Percentiles rank a stretch among this genome's conserved stretches.
Evolutionary conservation across 2,329 filamentous ascomycete genomes (phyloP).

Genomic region (Colletotrichum endophyticum): DNA sequence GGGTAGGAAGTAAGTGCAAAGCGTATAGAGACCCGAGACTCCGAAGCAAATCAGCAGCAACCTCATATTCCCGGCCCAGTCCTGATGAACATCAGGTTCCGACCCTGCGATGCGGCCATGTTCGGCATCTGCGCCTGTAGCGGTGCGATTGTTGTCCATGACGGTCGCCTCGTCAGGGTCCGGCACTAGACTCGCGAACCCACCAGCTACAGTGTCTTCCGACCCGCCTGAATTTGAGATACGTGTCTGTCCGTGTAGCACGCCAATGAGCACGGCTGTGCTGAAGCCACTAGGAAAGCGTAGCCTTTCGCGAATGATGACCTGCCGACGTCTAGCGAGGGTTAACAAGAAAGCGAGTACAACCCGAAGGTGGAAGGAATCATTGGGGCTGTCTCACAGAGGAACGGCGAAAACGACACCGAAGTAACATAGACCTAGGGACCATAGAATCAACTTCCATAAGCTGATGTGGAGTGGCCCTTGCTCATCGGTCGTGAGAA

Average conservation of each 20-base stretch:
- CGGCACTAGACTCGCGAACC: conserved; percentile 48
- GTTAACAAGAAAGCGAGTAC: neutral
- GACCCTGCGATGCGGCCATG: neutral
- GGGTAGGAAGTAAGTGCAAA: conserved; percentile 90
- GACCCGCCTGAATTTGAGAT: conserved; percentile 10
- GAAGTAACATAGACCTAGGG: conserved; percentile 92
- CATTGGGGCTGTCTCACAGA: conserved; percentile 50
- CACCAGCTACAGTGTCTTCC: conserved; percentile 39
- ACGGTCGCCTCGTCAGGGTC: neutral
- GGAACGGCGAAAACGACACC: conserved; percentile 97
- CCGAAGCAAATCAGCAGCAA: conserved; percentile 62
- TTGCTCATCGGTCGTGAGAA: conserved; percentile 78
- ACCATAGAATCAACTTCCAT: conserved; percentile 86
- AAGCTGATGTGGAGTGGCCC: conserved; percentile 76
- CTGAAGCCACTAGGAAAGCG: conserved; percentile 96
- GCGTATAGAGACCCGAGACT: conserved; percentile 70
- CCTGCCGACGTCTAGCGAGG: conserved; percentile 70
- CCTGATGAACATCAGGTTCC: conserved; percentile 19
- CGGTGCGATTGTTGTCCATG: neutral
- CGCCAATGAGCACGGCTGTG: conserved; percentile 89
- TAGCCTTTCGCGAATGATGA: conserved; percentile 90
- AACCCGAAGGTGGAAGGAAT: neutral
- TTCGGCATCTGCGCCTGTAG: neutral
- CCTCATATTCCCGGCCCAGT: conserved; percentile 54
- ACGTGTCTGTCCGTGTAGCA: conserved; percentile 72